These are phyloP conservation scores for Flaveria brownii DNA, from an alignment of 129 eudicot species.

Conservation along the genomic window DNA sequence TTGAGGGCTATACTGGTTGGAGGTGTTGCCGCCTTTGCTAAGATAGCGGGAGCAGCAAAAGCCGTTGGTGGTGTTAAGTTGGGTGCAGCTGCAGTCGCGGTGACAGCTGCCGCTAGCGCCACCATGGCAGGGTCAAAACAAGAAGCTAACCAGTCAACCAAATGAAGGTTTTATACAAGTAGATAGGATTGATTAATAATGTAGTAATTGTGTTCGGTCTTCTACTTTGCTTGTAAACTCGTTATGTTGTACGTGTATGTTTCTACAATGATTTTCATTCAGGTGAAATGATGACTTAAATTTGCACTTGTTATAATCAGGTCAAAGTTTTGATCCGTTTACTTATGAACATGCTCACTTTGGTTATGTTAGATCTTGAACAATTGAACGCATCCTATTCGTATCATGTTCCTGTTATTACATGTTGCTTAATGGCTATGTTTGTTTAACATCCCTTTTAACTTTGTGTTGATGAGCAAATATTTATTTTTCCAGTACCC, in stretches of 20 bases:
- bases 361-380: not conserved
- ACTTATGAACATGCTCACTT: not conserved
- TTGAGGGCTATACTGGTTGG: slow-evolving; percentile 89
- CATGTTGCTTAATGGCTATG: too few relatives aligned
- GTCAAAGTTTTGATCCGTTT: not conserved
- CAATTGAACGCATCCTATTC: too few relatives aligned
- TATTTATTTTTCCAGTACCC: too few relatives aligned
- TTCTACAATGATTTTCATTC: slow-evolving; percentile 1
- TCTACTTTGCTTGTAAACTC: slow-evolving; percentile 20
- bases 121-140: slow-evolving; percentile 67
- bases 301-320: slow-evolving; percentile 8
- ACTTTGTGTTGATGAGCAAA: too few relatives aligned
- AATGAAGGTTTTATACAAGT: slow-evolving; percentile 31
- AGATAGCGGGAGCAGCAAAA: slow-evolving; percentile 73
- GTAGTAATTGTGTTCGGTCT: not conserved
- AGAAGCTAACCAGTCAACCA: slow-evolving; percentile 48
- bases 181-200: slow-evolving; percentile 30
- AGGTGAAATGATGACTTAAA: slow-evolving; percentile 2
- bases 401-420: too few relatives aligned
- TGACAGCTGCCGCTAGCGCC: slow-evolving; percentile 79
- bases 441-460: too few relatives aligned
- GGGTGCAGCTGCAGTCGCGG: slow-evolving; percentile 81
- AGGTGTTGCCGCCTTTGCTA: slow-evolving; percentile 83
- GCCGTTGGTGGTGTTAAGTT: slow-evolving; percentile 83
- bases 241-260: not conserved